Evolutionary conservation across 2,329 filamentous ascomycete species (phyloP), one percentile per base, ranked within the genome.

Genomic region (Onygenales sp.): DNA sequence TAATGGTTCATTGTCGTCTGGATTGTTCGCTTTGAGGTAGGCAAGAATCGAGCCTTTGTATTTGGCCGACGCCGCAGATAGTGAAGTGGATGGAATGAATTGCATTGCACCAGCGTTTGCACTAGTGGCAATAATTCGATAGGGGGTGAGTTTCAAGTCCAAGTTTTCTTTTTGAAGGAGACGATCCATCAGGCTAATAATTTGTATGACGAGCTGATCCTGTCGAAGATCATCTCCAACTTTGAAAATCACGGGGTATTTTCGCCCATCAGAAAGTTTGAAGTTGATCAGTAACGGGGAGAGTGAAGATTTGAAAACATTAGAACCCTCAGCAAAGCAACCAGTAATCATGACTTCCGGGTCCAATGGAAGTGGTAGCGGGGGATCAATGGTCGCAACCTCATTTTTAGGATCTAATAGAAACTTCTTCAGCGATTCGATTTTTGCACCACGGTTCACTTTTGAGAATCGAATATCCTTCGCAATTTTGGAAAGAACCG

Each of bases 181-280:
- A 54, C 92, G 88, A 63, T 98, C 93, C 93, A 98, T 98, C 13
- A 98, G 79, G 0, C 89, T 95, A 67, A 98, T 96, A 64, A 97
- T 97, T 64, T 88, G 93, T 52, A 98, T 94, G 37, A 98, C 92
- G 2, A 98, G 81, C 66, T 98, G 93, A 65, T 98, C 93, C 70
- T 98, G 93, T 11, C 93, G 87, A 50, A 98, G 77, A 66, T 98
- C 93, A 66, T 98, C 93, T 37, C 93, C 93, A 1, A 90, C 90
- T 70, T 98, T 98, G 81, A 98, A 98, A 51, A 97, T 86, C 58
- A 98, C 87, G 8, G 92, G 86, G 65, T 97, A 98, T 55, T 85
- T 86, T 40, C 79, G 80, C 6, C 87, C 88, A 2, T 81, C 81
- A 0, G 81, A 78, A 0, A 91, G 95, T 64, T 86, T 91, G 74